phyloP scores from a whole-genome alignment of 2,329 filamentous ascomycete genomes.

The Xylaria sp. region DNA sequence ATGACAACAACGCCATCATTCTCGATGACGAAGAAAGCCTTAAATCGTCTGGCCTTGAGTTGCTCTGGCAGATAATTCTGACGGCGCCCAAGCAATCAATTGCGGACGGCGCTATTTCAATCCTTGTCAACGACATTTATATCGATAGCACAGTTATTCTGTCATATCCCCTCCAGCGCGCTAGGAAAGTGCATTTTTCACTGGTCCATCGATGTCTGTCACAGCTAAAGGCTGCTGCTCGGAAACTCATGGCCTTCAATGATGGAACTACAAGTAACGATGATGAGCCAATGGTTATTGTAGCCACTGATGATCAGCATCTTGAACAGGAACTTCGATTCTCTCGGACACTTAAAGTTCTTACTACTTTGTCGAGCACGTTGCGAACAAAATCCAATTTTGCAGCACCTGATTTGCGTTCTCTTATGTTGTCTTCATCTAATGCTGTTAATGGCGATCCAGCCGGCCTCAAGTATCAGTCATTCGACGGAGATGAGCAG shows the following conservation, averaged over 20 bases:
- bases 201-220: slow-evolving; percentile 79
- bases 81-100: slow-evolving; percentile 73
- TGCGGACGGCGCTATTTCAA: slow-evolving; percentile 73
- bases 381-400: slow-evolving; percentile 71
- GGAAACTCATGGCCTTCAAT: slow-evolving; percentile 62
- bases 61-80: slow-evolving; percentile 86
- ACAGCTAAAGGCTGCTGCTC: slow-evolving; percentile 74
- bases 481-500: slow-evolving; percentile 70
- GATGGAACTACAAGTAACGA: slow-evolving; percentile 58
- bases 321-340: slow-evolving; percentile 71
- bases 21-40: slow-evolving; percentile 65
- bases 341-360: slow-evolving; percentile 73
- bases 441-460: slow-evolving; percentile 70
- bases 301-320: slow-evolving; percentile 60
- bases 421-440: slow-evolving; percentile 63
- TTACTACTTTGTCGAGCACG: slow-evolving; percentile 74
- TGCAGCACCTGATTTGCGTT: slow-evolving; percentile 66
- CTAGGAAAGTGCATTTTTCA: slow-evolving; percentile 71
- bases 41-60: slow-evolving; percentile 68
- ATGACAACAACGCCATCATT: slow-evolving; percentile 57
- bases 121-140: slow-evolving; percentile 78
- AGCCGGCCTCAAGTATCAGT: slow-evolving; percentile 78
- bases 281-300: slow-evolving; percentile 65
- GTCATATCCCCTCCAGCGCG: slow-evolving; percentile 61
- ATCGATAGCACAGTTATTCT: slow-evolving; percentile 67